phyloP scores from a whole-genome alignment of 768 basidiomycete genomes.

The Lactifluus echinatus region DNA sequence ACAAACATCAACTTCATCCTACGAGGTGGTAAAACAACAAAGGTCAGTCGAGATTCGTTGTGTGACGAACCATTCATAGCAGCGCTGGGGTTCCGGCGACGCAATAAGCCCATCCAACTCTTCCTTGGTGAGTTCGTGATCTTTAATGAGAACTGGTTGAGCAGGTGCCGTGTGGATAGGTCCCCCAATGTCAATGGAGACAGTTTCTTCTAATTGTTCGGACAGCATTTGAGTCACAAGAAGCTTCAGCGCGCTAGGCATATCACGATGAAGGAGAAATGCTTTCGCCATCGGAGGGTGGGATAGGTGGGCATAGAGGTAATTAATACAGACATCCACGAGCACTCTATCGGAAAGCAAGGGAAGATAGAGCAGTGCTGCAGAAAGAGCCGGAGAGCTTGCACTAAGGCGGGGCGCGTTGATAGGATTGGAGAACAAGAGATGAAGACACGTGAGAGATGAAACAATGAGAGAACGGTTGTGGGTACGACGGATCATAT shows the following conservation, averaged over 20 bases:
- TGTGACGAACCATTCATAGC: conserved; percentile 66
- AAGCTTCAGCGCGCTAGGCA: conserved; percentile 61
- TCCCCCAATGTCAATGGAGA: conserved; percentile 54
- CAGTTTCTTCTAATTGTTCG: conserved; percentile 65
- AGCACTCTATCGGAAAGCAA: conserved; percentile 61
- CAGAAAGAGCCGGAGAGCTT: conserved; percentile 50
- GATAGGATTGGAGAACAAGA: conserved; percentile 50
- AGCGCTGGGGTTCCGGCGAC: conserved; percentile 66
- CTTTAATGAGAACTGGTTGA: conserved; percentile 34
- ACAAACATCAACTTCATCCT: conserved; percentile 91
- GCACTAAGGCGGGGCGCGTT: conserved; percentile 47
- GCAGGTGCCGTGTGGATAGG: conserved; percentile 51
- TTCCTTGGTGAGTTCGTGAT: conserved; percentile 62
- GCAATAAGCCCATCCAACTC: conserved; percentile 53
- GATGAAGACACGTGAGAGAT: conserved; percentile 49
- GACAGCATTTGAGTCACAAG: conserved; percentile 57
- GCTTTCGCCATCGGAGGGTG: conserved; percentile 67
- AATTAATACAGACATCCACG: conserved; percentile 64
- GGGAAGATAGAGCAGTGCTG: conserved; percentile 64
- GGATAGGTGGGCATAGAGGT: conserved; percentile 66
- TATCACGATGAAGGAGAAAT: conserved; percentile 61
- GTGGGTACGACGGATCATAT: conserved; percentile 45
- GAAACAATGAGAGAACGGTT: conserved; percentile 74
- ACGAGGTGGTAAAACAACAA: not conserved
- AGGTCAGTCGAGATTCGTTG: not conserved